Conservation (phyloP, 352 stramenopile genomes). For the Pythium aquatile region DNA sequence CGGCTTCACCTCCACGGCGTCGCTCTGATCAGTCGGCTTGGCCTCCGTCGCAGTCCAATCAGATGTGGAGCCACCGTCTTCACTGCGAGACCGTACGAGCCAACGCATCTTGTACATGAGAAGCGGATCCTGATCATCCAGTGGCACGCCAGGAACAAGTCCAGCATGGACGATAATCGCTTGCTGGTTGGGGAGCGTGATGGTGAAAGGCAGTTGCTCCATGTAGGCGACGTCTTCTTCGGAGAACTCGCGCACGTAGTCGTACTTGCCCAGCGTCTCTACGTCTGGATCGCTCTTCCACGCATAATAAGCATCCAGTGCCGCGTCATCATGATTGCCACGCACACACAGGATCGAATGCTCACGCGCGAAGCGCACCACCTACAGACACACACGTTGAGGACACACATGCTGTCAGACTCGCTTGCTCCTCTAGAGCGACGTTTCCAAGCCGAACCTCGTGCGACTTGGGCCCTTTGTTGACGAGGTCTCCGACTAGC, state of each 20-base stretch:
- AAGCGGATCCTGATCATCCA: conserved; percentile 83
- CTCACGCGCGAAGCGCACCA: conserved; percentile 74
- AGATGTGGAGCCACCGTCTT: not conserved
- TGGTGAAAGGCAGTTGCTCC: conserved; percentile 74
- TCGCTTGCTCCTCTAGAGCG: not conserved
- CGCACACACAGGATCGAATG: conserved; percentile 57
- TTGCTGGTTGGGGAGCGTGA: conserved; percentile 60
- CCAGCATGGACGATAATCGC: conserved; percentile 75
- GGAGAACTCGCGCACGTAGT: conserved; percentile 61
- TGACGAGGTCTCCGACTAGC: conserved; percentile 91
- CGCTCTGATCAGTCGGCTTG: conserved; percentile 24
- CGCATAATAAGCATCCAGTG: conserved; percentile 53
- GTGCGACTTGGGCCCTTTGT: conserved; percentile 88
- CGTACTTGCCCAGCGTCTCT: conserved; percentile 41
- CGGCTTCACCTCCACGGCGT: conserved; percentile 35
- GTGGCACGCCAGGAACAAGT: conserved; percentile 46
- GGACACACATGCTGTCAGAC: not conserved
- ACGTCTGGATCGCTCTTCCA: conserved; percentile 30
- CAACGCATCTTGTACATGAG: conserved; percentile 94
- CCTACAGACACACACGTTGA: conserved; percentile 21
- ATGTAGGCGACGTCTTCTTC: conserved; percentile 64
- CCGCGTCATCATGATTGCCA: conserved; percentile 82
- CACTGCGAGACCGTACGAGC: conserved; percentile 26
- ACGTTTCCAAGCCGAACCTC: conserved; percentile 27
- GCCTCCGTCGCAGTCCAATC: conserved; percentile 31